Evolutionary conservation across 129 eudicot genomes (phyloP), one percentile per base, ranked within the genome.

Genomic region (Helianthus tuberosus): DNA sequence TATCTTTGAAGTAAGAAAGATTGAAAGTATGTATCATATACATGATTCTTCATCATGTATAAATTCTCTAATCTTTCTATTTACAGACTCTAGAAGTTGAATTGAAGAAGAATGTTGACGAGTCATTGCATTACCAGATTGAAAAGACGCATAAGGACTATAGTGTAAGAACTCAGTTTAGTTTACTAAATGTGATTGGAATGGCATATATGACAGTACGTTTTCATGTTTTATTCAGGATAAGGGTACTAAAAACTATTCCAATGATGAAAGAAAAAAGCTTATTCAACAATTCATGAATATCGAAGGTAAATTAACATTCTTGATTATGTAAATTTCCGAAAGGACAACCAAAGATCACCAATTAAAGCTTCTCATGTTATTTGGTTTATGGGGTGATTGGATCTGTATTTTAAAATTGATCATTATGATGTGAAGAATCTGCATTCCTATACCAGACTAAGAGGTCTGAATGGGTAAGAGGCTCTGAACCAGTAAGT

Each of bases 221-320:
- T 69, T 61, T 25, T 49, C 64, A 17, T 74, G 53, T 66, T 72
- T 12, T 41, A 23, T 57, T 70, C 65, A 77, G 69, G 83, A 12
- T 13, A 72, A 79, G 6, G 75, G 78, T 17, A 63, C 60, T 35
- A 63, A 75, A 6, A 59, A 70, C 75, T 77, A 62, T 68, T 75
- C 72, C 5, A 64, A 85, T 50, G 91, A 87, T 64, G 86, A 84
- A 46, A 60, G 81, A 25, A 79, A 68, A 80, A 83, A 66, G 71
- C 82, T 80, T 25, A 80, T 90, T 77, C 86, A 83, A 11, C 91
- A 85, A 16, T 90, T 87, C 63, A 83, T 90, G 93, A 71, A 79
- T 64, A 90, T 90, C 57, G 93, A 90, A 87, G 96, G 96, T 90
- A 80, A 74, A 20, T 52, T 38, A 63, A 9, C 73, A 53, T 55